A percentile compares a stretch with the other conserved stretches of the same genome.
Evolutionary conservation across 1,284 basidiomycete species (phyloP).

Genomic region (Ganoderma resinaceum): DNA sequence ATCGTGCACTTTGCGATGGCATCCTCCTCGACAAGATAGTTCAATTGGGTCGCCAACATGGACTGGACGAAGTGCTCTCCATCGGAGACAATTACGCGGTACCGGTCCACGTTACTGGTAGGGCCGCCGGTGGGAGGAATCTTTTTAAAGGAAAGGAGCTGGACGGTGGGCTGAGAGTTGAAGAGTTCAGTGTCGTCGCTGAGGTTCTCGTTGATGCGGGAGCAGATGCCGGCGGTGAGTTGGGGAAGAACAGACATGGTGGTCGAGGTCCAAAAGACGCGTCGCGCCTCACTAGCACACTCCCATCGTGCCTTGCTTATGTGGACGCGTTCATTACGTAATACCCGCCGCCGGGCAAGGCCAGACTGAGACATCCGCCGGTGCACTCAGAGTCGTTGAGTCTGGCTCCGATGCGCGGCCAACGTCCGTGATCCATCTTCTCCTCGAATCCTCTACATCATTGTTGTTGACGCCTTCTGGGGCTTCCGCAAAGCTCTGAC

Average conservation of each 20-base stretch:
- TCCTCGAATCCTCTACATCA: not conserved
- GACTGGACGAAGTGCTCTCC: conserved; percentile 86
- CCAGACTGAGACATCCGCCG: too few relatives aligned
- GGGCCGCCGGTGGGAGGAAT: conserved; percentile 58
- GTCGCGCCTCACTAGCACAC: conserved; percentile 22
- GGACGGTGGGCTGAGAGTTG: conserved; percentile 69
- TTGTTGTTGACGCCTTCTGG: not conserved
- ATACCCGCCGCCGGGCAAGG: not conserved
- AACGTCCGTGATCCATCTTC: not conserved
- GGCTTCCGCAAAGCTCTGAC: not conserved
- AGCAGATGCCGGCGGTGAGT: conserved; percentile 66
- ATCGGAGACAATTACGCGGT: conserved; percentile 82
- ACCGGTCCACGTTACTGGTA: conserved; percentile 57
- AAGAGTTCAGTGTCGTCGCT: conserved; percentile 60
- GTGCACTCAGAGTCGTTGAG: too few relatives aligned
- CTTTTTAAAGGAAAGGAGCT: conserved; percentile 85
- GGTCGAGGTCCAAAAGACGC: conserved; percentile 24
- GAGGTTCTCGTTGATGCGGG: conserved; percentile 53
- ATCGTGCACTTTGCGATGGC: conserved; percentile 77
- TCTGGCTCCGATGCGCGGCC: too few relatives aligned
- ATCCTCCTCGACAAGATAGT: conserved; percentile 77
- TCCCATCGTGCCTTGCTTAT: conserved; percentile 28
- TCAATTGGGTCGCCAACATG: conserved; percentile 96
- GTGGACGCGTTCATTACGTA: conserved; percentile 28
- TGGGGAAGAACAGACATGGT: conserved; percentile 40